Evolutionary conservation across 108 stramenopile genomes (phyloP), one percentile per base, ranked within the genome.

Genomic region (Chaetoceros muelleri): DNA sequence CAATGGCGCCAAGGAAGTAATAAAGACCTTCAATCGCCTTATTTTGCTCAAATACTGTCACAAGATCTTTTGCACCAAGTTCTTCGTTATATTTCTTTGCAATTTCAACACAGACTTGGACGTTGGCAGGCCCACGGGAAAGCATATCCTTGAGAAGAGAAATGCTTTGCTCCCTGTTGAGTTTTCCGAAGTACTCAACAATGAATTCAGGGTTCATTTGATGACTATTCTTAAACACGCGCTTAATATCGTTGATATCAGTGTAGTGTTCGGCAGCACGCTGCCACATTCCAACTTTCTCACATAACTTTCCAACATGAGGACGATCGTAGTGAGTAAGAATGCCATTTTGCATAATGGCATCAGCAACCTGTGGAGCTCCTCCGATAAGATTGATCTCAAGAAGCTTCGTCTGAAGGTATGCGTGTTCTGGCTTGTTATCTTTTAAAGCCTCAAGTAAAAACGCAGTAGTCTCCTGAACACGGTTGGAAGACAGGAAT

Each of bases 371-470:
- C 69, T 98, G 98, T 3, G 99, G 98, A 3, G 94, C 94, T 24
- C 99, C 99, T 22, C 98, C 96, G 28, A 95, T 80, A 30, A 99
- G 87, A 86, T 98, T 99, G 81, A 99, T 99, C 79, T 99, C 99
- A n/a, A 99, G 81, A 30, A 99, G 74, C 69, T 97, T 97, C 2
- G 99, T 99, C 79, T 99, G 99, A 46, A 99, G 89, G 81, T 97
- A 94, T 24, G 94, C 97, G 69, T 99, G 96, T 71, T 98, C 99
- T 52, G 77, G 80, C 73, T 94, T 88, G 84, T 99, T 96, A 62
- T 95, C 96, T 76, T 97, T 96, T 53, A 99, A 84, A 3, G 96
- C 98, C 69, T 99, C 98, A 20, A 98, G 78, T 64, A 99, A 76
- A 60, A 99, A 97, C 19, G 95, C 90, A 27, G 98, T 99, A 45